Percentiles rank a stretch among this genome's conserved stretches.
Evolutionary conservation across 768 basidiomycete genomes (phyloP).

Genomic region (Auricularia cornea): DNA sequence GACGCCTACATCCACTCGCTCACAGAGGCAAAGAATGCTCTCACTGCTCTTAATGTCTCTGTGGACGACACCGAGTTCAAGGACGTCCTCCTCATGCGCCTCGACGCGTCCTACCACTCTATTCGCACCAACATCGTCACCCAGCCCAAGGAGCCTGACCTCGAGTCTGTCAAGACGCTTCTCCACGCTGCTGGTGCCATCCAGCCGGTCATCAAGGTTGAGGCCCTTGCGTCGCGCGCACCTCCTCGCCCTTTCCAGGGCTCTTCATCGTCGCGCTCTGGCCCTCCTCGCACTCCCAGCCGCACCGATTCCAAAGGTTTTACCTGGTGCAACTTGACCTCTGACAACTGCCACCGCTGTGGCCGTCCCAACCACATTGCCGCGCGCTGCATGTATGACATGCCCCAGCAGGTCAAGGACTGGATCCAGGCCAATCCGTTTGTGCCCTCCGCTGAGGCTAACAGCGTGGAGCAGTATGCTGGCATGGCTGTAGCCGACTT

Average conservation of each 20-base stretch:
- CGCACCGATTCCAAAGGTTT: background rate
- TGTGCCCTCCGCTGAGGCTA: too few relatives aligned
- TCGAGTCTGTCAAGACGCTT: background rate
- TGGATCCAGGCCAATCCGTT: background rate
- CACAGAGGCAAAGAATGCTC: background rate
- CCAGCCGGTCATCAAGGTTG: background rate
- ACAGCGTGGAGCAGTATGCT: too few relatives aligned
- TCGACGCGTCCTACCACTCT: background rate
- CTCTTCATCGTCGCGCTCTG: background rate
- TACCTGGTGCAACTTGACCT: background rate
- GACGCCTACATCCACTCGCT: background rate
- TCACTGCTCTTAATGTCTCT: background rate
- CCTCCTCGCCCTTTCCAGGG: background rate
- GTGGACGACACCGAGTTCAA: background rate
- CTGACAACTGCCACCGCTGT: background rate
- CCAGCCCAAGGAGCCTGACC: background rate
- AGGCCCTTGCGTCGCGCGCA: background rate
- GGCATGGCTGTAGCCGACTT: too few relatives aligned
- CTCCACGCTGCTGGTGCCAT: background rate
- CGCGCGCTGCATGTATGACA: background rate
- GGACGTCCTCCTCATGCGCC: slow-evolving; percentile 1
- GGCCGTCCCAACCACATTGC: background rate
- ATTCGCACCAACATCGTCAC: background rate
- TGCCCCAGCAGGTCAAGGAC: background rate
- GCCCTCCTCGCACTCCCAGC: background rate